A percentile compares a stretch with the other conserved stretches of the same genome.
Conservation (phyloP, 208 protist species). For the Naegleria fowleri region DNA sequence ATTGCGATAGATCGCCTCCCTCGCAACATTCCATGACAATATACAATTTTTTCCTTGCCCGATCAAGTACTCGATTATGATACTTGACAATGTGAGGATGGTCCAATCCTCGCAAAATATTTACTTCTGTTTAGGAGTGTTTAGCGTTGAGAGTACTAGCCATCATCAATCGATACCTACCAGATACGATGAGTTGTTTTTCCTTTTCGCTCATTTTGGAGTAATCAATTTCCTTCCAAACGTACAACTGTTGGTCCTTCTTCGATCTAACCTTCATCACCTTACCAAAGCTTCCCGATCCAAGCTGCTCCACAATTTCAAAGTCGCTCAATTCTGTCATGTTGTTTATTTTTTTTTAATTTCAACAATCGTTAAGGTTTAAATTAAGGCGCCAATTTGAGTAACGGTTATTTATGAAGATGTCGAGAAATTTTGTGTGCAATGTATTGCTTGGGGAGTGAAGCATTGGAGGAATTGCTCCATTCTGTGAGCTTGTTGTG, state of each 20-base stretch:
- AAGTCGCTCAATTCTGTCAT: background rate
- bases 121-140: constrained; percentile 58
- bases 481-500: too few relatives aligned
- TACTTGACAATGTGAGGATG: constrained; percentile 73
- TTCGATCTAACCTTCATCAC: constrained; percentile 55
- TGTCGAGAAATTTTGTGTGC: too few relatives aligned
- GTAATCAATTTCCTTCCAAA: constrained; percentile 73
- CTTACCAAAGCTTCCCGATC: constrained; percentile 57
- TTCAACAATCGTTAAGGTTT: too few relatives aligned
- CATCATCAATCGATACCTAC: background rate
- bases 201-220: constrained; percentile 71
- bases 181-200: constrained; percentile 65
- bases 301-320: constrained; percentile 36
- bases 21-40: constrained; percentile 77
- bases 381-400: too few relatives aligned
- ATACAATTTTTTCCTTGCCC: constrained; percentile 54
- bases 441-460: too few relatives aligned
- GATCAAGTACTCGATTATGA: constrained; percentile 69
- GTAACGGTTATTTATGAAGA: too few relatives aligned
- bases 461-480: too few relatives aligned
- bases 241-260: constrained; percentile 45
- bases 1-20: constrained; percentile 57
- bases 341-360: too few relatives aligned
- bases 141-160: too few relatives aligned
- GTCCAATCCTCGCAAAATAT: constrained; percentile 64